Base-by-base conservation (phyloP, 2,329 filamentous ascomycete species). In the Botrytis fabae region DNA sequence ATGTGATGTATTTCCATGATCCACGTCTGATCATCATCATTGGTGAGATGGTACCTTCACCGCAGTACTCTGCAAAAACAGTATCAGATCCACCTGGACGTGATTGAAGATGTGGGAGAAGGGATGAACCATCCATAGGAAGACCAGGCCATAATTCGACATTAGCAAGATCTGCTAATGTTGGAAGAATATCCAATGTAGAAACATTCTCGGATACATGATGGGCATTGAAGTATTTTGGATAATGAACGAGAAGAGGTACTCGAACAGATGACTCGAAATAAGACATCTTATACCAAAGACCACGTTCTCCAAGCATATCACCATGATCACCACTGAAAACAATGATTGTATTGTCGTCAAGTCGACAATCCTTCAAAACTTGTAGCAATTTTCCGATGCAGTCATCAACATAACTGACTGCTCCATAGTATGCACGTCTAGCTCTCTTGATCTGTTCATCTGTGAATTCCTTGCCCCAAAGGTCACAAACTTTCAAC, bases 221-320 rank as follows among this genome's bases (percentile, higher is more conserved):
- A 84, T 90, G 93, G 46, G 94, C 91, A 22, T 86, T 81, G 82
- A 95, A 97, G 75, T 87, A 87, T 78, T 90, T 86, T 40, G 95
- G 95, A 79, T 95, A 90, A 82, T 94, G 91, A 81, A 97, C 88
- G 76, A 98, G 86, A 81, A 98, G 90, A 1, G 95, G 95, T 35
- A 98, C 95, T 42, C 95, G 92, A 63, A 94, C 93, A 20, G 94
- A 97, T 59, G 91, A 91, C 86, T 98, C 95, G 79, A 94, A 97
- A 88, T 96, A 98, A 80, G 90, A 94, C 95, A 98, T 98, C 87
- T 98, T 98, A 86, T 97, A 95, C 95, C 95, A 98, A 64, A 98
- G 85, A 9, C 93, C 92, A 70, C 94, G 91, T 85, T 98, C 95
- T 74, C 95, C 95, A 12, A 98, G 88, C 95, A 98, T 98, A 82